These are phyloP conservation scores for Termitomyces sp. DNA, from an alignment of 768 basidiomycete genomes.

Conservation along the genomic window DNA sequence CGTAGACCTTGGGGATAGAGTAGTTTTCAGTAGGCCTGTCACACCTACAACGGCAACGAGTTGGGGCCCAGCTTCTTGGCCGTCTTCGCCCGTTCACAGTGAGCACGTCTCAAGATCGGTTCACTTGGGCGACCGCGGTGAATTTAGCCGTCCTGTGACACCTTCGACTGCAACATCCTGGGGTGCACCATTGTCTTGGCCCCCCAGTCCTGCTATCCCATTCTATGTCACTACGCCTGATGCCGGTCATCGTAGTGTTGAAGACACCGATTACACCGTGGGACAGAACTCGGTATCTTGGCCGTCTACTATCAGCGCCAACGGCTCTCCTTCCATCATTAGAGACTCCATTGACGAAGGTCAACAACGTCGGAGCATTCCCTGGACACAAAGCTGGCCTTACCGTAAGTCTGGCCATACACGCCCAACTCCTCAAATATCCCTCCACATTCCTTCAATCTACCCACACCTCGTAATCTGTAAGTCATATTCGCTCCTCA, in stretches of 20 bases:
- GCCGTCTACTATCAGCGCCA: conserved; percentile 22
- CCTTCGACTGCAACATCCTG: conserved; percentile 46
- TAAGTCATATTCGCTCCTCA: conserved; percentile 1
- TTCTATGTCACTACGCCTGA: conserved; percentile 38
- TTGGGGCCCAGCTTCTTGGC: conserved; percentile 29
- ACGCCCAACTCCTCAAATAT: conserved; percentile 14
- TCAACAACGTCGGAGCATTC: too few species aligned
- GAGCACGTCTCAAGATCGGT: conserved; percentile 27
- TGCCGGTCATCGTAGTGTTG: conserved; percentile 32
- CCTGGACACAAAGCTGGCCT: conserved; percentile 15
- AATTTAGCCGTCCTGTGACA: conserved; percentile 35
- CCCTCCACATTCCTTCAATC: conserved; percentile 12
- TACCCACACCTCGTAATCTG: conserved; percentile 18
- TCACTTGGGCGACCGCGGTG: conserved; percentile 34
- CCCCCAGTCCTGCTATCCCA: conserved; percentile 32
- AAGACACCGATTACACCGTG: conserved; percentile 11
- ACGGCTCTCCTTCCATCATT: not conserved
- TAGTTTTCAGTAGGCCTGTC: conserved; percentile 38
- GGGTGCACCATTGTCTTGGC: conserved; percentile 45
- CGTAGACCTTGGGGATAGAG: conserved; percentile 44
- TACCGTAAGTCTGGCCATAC: conserved; percentile 1
- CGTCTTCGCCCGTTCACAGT: conserved; percentile 18
- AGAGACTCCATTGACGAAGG: too few species aligned
- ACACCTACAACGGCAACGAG: conserved; percentile 40
- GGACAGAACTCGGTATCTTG: conserved; percentile 17